A percentile compares a stretch with the other conserved stretches of the same genome.
Evolutionary conservation across 768 basidiomycete genomes (phyloP).

Genomic region (Coprinopsis sp.): DNA sequence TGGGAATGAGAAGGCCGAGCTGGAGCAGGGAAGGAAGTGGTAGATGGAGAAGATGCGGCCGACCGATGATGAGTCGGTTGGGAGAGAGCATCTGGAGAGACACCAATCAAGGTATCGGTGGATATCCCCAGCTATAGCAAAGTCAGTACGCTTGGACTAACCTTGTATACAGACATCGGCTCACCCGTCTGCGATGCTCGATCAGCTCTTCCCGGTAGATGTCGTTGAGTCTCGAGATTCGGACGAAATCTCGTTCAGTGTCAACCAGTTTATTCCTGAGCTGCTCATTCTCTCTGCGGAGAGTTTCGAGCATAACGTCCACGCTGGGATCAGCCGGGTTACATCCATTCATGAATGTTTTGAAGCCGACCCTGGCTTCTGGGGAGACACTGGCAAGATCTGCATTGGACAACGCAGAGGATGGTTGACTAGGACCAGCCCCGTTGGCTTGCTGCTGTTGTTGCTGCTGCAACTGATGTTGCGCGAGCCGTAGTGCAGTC

Average conservation of each 20-base stretch:
- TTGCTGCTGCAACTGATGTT: conserved; percentile 41
- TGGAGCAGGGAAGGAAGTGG: conserved; percentile 37
- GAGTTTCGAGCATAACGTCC: conserved; percentile 68
- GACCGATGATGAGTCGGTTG: conserved; percentile 65
- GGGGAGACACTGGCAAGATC: conserved; percentile 25
- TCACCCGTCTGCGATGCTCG: conserved; percentile 67
- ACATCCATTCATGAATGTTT: conserved; percentile 22
- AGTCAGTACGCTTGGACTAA: conserved; percentile 5
- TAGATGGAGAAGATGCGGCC: conserved; percentile 41
- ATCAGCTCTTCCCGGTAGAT: conserved; percentile 83
- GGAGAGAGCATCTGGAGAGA: conserved; percentile 63
- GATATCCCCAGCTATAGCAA: conserved; percentile 59
- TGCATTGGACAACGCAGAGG: conserved; percentile 13
- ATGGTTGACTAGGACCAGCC: not conserved
- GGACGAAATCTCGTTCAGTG: conserved; percentile 74
- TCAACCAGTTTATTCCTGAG: conserved; percentile 62
- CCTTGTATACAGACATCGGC: conserved; percentile 26
- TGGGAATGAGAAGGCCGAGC: conserved; percentile 26
- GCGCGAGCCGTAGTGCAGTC: conserved; percentile 54
- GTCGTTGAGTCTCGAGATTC: conserved; percentile 71
- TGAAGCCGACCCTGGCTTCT: conserved; percentile 26
- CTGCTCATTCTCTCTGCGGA: conserved; percentile 77
- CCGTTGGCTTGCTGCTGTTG: conserved; percentile 17
- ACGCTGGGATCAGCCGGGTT: conserved; percentile 34
- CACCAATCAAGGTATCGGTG: conserved; percentile 75